Conservation (phyloP, 1,139 yeast species). For the Magnusiomyces clavatus region DNA sequence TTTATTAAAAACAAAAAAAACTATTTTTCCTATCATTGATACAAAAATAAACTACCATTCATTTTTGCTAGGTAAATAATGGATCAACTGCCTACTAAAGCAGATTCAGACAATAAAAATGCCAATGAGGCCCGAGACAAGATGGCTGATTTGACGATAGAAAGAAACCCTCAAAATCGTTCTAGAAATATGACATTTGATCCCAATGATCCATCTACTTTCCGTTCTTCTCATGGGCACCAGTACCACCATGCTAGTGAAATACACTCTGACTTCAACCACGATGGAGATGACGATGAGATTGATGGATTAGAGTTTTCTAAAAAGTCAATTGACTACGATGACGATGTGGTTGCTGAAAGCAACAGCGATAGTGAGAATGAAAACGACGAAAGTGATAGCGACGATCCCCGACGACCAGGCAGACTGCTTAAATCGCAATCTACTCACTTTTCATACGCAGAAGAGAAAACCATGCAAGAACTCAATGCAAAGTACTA, state of each 20-base stretch:
- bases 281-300: conserved; percentile 8
- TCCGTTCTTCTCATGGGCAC: not conserved
- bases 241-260: not conserved
- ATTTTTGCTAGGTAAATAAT: not conserved
- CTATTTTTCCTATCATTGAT: too few relatives aligned
- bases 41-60: too few relatives aligned
- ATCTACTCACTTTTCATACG: conserved; percentile 43
- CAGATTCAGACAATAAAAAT: too few relatives aligned
- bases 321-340: not conserved
- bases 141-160: too few relatives aligned
- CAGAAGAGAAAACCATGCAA: conserved; percentile 58
- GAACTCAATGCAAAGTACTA: conserved; percentile 65
- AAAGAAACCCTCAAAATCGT: not conserved
- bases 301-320: not conserved
- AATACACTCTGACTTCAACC: not conserved
- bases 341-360: conserved; percentile 7
- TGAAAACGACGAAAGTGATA: not conserved
- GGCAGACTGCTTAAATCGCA: conserved; percentile 15
- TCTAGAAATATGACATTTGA: not conserved
- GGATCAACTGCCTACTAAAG: too few relatives aligned
- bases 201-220: not conserved
- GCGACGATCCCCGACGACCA: conserved; percentile 9
- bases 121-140: too few relatives aligned
- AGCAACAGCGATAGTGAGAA: not conserved
- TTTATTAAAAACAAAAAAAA: too few relatives aligned